Percentiles rank a stretch among this genome's conserved stretches.
Conservation (phyloP, 1,284 basidiomycete genomes). For the Boletus sp. region DNA sequence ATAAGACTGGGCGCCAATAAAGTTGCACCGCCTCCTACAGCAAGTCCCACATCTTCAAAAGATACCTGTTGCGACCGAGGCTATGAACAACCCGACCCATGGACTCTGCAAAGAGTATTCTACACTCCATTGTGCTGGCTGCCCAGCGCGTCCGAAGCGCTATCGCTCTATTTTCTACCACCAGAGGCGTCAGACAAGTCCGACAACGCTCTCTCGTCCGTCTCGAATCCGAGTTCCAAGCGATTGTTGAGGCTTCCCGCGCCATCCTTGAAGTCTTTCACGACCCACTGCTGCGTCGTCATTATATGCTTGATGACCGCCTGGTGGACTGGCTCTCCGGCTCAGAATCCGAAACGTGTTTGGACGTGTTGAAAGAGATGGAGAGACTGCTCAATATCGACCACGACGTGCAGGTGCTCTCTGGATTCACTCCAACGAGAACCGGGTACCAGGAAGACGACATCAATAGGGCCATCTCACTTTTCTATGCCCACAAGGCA, state of each 20-base stretch:
- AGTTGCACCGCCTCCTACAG: too few relatives aligned
- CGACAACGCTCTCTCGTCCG: conserved; percentile 9
- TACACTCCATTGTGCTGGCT: conserved; percentile 2
- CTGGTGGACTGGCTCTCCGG: conserved; percentile 10
- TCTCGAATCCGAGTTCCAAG: conserved; percentile 15
- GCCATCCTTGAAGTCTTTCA: conserved; percentile 5
- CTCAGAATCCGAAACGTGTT: conserved; percentile 2
- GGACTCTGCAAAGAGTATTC: conserved; percentile 7
- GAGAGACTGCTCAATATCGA: neutral
- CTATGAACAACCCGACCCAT: neutral
- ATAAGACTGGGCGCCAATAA: too few relatives aligned
- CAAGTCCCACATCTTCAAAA: too few relatives aligned
- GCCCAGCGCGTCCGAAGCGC: neutral
- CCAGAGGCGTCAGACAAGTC: conserved; percentile 4
- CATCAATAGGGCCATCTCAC: neutral
- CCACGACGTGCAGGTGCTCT: neutral
- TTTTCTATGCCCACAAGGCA: conserved; percentile 1
- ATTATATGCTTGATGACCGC: conserved; percentile 3
- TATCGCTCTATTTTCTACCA: neutral
- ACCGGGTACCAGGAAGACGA: neutral
- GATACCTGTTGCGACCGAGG: too few relatives aligned
- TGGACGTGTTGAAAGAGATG: conserved; percentile 6
- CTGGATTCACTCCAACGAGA: neutral
- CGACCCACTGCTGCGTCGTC: neutral
- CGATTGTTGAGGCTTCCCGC: conserved; percentile 1